Conservation (phyloP, 2,329 filamentous ascomycete species). For the Pseudovirgaria hyperparasitica region DNA sequence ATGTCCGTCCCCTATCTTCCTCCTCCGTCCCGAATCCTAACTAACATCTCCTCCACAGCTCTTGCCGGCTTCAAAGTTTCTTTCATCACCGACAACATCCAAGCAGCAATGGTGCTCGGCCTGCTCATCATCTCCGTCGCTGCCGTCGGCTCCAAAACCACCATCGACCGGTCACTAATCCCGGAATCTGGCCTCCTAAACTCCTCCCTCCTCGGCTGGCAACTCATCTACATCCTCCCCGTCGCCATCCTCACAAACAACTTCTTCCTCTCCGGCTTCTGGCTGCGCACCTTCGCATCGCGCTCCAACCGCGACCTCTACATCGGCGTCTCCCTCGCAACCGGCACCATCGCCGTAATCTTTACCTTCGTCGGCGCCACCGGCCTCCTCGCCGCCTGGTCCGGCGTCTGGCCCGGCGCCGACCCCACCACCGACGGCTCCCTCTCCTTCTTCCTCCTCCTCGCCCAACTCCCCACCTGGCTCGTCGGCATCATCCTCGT, state of each 20-base stretch:
- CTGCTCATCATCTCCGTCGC: conserved; percentile 67
- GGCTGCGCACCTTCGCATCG: conserved; percentile 72
- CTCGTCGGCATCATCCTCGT: conserved; percentile 72
- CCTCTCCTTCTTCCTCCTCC: conserved; percentile 62
- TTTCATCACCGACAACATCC: conserved; percentile 72
- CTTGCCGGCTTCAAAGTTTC: conserved; percentile 74
- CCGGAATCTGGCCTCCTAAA: conserved; percentile 57
- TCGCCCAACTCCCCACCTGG: conserved; percentile 62
- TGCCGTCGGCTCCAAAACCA: conserved; percentile 61
- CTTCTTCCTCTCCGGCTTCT: conserved; percentile 76
- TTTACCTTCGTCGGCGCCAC: conserved; percentile 60
- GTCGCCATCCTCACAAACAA: conserved; percentile 73
- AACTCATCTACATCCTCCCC: conserved; percentile 73
- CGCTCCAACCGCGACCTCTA: conserved; percentile 67
- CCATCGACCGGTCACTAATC: conserved; percentile 58
- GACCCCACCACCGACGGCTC: conserved; percentile 49
- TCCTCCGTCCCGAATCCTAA: background rate
- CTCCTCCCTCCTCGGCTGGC: conserved; percentile 63
- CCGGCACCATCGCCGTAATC: conserved; percentile 51
- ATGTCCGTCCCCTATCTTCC: conserved; percentile 36
- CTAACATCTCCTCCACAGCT: conserved; percentile 33
- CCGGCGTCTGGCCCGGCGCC: conserved; percentile 56
- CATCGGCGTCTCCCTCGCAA: conserved; percentile 59
- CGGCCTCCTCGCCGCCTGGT: conserved; percentile 68
- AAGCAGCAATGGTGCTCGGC: conserved; percentile 63